phyloP scores from a whole-genome alignment of 176 grass and related monocot species.

The Aegilops longissima region DNA sequence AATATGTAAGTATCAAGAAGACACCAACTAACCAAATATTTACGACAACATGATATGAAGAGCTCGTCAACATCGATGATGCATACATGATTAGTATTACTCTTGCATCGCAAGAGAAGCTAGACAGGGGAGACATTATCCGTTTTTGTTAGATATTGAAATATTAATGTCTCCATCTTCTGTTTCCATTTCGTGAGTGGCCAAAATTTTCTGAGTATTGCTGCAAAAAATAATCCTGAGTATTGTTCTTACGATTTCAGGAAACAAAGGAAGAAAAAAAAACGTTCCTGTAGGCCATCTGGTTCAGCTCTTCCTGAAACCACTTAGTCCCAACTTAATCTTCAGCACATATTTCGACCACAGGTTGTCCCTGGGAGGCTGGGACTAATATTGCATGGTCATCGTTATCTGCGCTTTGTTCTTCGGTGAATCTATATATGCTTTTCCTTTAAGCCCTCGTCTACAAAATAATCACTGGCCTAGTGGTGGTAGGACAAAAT shows the following conservation, averaged over 20 bases:
- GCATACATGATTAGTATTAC: neutral
- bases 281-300: no score
- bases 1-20: neutral
- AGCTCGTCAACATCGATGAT: neutral
- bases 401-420: conserved; percentile 8
- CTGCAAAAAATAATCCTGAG: no score
- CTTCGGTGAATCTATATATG: neutral
- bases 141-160: no score
- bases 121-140: no score
- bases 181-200: neutral
- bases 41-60: neutral
- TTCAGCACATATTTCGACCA: neutral
- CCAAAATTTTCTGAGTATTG: neutral
- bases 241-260: neutral
- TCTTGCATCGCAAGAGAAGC: no score
- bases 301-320: neutral
- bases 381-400: neutral
- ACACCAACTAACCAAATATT: neutral
- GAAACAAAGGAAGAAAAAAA: neutral
- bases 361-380: neutral
- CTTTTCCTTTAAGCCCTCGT: neutral
- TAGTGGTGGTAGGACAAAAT: conserved; percentile 12
- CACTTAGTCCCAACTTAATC: neutral
- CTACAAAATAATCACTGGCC: conserved; percentile 27
- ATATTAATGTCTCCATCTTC: neutral